Base-by-base conservation (phyloP, 139 green algal genomes). In the Ostreobium quekettii region DNA sequence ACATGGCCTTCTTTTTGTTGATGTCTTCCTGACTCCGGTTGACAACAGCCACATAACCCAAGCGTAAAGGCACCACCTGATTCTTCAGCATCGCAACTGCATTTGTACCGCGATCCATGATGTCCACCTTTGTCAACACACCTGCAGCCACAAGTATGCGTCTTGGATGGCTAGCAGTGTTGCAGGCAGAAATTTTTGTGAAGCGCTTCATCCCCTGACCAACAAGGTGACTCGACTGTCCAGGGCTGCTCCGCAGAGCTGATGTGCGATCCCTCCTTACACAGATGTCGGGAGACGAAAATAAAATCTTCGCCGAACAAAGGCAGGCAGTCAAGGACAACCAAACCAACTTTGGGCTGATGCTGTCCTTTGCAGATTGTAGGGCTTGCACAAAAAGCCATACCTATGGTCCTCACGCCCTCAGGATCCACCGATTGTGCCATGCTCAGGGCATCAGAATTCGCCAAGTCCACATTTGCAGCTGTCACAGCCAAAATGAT, bases 31-130 rank as follows among this genome's bases (percentile, higher is more conserved):
- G 91, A 69, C 82, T 87, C 46, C 91, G 81, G 60, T 92, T 90
- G n/a, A 97, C 87, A 8, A 92, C 74, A 2, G 71, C 93, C 15
- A 96, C 79, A 71, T 97, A 97, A 28, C 93, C 93, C 57, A 98
- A 78, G 24, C 79, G 66, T 75, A 99, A 79, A 0, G 92, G 93
- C 36, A 98, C 90, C 29, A 95, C 83, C 64, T 89, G 66, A 64
- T 92, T 92, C 31, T 72, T 64, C 57, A 99, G 80, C 56, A 91
- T 83, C 31, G 79, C 71, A 1, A 81, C 69, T 1, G 92, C 93
- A 71, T 95, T 81, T 5, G 87, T 95, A 36, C 89, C 88, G 1
- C 84, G 71, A 74, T 95, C 88, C 88, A 96, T 96, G 65, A 96
- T 95, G 81, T 96, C 89, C n/a, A 96, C 74, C 84, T 89, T 91